Evolutionary conservation across 805 yeast species (phyloP).

Genomic region (Metschnikowia cerradonensis): DNA sequence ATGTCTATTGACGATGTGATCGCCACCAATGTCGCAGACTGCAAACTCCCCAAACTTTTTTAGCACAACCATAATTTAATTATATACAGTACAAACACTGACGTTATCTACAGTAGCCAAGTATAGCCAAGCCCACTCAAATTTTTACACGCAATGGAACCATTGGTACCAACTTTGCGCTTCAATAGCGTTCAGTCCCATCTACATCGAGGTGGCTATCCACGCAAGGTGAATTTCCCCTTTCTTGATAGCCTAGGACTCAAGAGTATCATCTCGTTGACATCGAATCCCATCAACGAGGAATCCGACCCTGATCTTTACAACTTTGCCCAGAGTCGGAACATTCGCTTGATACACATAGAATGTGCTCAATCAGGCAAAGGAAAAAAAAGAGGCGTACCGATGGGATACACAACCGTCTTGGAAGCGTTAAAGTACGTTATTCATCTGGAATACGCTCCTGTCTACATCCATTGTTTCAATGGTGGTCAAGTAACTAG

Average conservation of each 20-base stretch:
- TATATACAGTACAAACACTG: background rate
- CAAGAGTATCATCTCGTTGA: slow-evolving; percentile 70
- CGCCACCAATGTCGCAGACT: slow-evolving; percentile 66
- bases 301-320: slow-evolving; percentile 49
- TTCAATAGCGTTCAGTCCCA: slow-evolving; percentile 68
- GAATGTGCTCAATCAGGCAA: slow-evolving; percentile 66
- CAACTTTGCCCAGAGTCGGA: slow-evolving; percentile 49
- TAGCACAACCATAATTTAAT: slow-evolving; percentile 2
- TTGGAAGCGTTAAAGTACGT: slow-evolving; percentile 57
- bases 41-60: slow-evolving; percentile 25
- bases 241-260: slow-evolving; percentile 64
- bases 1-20: slow-evolving; percentile 78
- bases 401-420: slow-evolving; percentile 65
- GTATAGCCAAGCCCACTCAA: background rate
- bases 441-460: slow-evolving; percentile 55
- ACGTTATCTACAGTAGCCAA: background rate
- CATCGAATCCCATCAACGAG: slow-evolving; percentile 66
- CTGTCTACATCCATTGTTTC: slow-evolving; percentile 79
- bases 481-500: slow-evolving; percentile 89
- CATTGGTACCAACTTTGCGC: slow-evolving; percentile 69
- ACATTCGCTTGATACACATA: slow-evolving; percentile 65
- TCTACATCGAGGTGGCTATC: slow-evolving; percentile 82
- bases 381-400: slow-evolving; percentile 79
- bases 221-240: slow-evolving; percentile 66
- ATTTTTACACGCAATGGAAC: slow-evolving; percentile 4